These are phyloP conservation scores for Colletotrichum higginsianum DNA, from an alignment of 2,329 filamentous ascomycete species.

Conservation along the genomic window DNA sequence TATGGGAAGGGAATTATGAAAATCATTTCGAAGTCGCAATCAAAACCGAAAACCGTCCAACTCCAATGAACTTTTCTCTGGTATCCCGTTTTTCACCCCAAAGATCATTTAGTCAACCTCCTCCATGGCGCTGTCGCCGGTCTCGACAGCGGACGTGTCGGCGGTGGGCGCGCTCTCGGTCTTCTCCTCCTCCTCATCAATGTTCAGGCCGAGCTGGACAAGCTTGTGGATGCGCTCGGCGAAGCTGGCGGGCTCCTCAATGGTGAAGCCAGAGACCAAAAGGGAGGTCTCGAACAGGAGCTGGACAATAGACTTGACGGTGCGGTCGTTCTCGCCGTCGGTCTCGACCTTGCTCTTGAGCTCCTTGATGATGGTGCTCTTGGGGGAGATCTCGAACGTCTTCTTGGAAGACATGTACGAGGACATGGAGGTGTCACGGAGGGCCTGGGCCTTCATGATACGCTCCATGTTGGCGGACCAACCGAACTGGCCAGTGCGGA, in stretches of 20 bases:
- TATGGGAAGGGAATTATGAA: constrained; percentile 52
- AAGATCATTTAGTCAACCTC: constrained; percentile 88
- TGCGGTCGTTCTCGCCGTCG: constrained; percentile 98
- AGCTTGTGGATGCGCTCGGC: constrained; percentile 99
- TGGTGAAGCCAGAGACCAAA: constrained; percentile 98
- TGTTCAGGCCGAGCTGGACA: constrained; percentile 96
- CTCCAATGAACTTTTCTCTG: constrained; percentile 54
- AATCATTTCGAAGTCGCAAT: constrained; percentile 42
- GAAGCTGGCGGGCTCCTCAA: constrained; percentile 97
- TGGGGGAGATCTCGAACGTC: constrained; percentile 99
- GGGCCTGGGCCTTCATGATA: constrained; percentile 99
- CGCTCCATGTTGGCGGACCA: constrained; percentile 99
- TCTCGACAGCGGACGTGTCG: constrained; percentile 71
- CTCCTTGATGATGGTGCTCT: constrained; percentile 97
- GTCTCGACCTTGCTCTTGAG: constrained; percentile 99
- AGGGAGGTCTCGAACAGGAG: constrained; percentile 99
- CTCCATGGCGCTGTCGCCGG: constrained; percentile 97
- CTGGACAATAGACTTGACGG: constrained; percentile 98
- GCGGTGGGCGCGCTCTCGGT: constrained; percentile 71
- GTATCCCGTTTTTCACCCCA: constrained; percentile 52
- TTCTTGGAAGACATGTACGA: constrained; percentile 99
- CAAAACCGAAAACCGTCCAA: constrained; percentile 56
- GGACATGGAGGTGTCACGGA: constrained; percentile 99
- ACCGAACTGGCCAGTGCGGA: constrained; percentile 99
- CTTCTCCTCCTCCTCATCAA: constrained; percentile 92